phyloP scores from a whole-genome alignment of 768 basidiomycete genomes.

The Strobilomyces confusus region DNA sequence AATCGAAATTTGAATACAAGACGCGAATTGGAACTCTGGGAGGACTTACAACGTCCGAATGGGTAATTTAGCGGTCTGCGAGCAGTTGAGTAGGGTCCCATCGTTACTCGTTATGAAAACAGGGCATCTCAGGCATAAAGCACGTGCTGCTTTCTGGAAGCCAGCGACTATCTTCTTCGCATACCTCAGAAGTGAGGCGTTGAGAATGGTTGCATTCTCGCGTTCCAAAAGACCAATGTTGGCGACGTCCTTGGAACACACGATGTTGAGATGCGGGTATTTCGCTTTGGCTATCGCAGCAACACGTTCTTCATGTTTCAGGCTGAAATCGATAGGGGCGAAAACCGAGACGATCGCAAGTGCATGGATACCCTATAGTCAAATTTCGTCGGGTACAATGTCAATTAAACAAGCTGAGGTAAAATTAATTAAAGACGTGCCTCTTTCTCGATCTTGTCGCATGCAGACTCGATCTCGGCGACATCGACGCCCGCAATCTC shows the following conservation, averaged over 20 bases:
- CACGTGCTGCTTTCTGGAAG: conserved; percentile 48
- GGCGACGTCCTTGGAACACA: conserved; percentile 54
- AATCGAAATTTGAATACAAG: conserved; percentile 2
- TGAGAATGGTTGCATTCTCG: conserved; percentile 67
- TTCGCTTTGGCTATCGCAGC: conserved; percentile 39
- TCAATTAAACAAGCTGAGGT: neutral
- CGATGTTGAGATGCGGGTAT: conserved; percentile 42
- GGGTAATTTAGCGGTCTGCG: conserved; percentile 50
- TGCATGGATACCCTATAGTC: conserved; percentile 20
- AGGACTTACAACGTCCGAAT: conserved; percentile 51
- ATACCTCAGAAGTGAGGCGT: conserved; percentile 58
- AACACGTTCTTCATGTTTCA: conserved; percentile 47
- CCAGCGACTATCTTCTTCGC: conserved; percentile 52
- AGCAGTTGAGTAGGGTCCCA: conserved; percentile 49
- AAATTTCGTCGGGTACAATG: conserved; percentile 1
- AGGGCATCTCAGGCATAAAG: conserved; percentile 45
- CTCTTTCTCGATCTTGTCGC: conserved; percentile 34
- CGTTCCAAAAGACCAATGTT: conserved; percentile 59
- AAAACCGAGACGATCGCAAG: conserved; percentile 49
- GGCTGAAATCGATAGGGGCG: conserved; percentile 43
- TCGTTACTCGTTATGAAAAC: conserved; percentile 61
- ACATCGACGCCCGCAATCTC: conserved; percentile 42
- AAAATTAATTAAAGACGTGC: conserved; percentile 5
- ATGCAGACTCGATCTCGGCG: conserved; percentile 44
- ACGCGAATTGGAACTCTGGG: conserved; percentile 5